Percentiles rank a stretch among this genome's conserved stretches.
phyloP scores from a whole-genome alignment of 2,329 filamentous ascomycete genomes.

The Fusarium lyarnte region DNA sequence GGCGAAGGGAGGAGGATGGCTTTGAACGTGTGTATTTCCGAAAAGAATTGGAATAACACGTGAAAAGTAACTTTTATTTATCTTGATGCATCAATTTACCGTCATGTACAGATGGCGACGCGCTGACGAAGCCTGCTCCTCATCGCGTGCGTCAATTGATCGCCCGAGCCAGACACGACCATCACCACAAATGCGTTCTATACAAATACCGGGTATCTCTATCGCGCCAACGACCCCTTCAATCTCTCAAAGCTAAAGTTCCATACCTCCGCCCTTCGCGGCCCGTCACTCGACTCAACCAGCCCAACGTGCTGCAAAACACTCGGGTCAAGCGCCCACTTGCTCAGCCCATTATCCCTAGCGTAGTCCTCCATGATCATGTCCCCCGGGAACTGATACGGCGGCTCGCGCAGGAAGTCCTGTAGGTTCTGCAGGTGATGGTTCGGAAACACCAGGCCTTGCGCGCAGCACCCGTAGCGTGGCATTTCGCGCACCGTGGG shows the following conservation, averaged over 20 bases:
- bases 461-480: conserved; percentile 51
- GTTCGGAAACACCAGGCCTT: conserved; percentile 49
- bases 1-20: conserved; percentile 43
- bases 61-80: not conserved
- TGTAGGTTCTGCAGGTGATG: conserved; percentile 45
- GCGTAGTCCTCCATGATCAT: conserved; percentile 50
- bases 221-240: not conserved
- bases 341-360: conserved; percentile 40
- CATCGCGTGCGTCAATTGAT: not conserved
- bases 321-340: conserved; percentile 51
- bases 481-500: conserved; percentile 49
- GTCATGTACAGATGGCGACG: not conserved
- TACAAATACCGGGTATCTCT: not conserved
- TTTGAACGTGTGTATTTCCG: conserved; percentile 50
- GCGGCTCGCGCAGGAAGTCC: conserved; percentile 43
- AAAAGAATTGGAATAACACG: conserved; percentile 45
- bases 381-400: conserved; percentile 49
- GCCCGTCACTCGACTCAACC: conserved; percentile 45
- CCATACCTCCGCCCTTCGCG: conserved; percentile 46
- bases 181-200: not conserved
- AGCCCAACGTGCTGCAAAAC: conserved; percentile 52
- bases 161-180: not conserved
- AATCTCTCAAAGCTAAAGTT: conserved; percentile 50
- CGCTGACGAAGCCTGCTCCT: not conserved
- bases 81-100: not conserved